Evolutionary conservation across 371 early-diverging fungal species (phyloP).

Genomic region (Apophysomyces sp.): DNA sequence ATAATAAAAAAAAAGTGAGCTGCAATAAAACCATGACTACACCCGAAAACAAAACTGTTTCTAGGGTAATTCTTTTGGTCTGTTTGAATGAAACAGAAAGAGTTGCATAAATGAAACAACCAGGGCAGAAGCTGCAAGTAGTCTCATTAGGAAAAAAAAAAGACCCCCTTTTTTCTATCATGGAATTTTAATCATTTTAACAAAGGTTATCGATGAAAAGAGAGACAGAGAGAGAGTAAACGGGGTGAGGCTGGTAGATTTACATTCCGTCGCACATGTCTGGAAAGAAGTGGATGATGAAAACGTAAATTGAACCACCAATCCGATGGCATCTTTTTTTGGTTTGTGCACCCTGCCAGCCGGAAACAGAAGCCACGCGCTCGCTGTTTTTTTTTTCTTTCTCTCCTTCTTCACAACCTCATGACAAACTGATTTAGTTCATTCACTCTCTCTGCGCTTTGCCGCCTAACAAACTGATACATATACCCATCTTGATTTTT

Average conservation of each 20-base stretch:
- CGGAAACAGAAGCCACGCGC: conserved; percentile 7
- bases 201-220: too few species aligned
- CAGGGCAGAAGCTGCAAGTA: not conserved
- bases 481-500: not conserved
- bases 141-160: not conserved
- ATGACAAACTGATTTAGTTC: conserved; percentile 3
- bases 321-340: conserved; percentile 2
- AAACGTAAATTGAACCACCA: not conserved
- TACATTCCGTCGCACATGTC: conserved; percentile 2
- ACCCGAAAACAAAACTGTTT: not conserved
- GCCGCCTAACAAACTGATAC: not conserved
- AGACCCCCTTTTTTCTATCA: not conserved
- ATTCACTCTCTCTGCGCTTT: not conserved
- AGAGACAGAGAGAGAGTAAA: not conserved
- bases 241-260: not conserved
- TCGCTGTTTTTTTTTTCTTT: conserved; percentile 9
- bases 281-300: not conserved
- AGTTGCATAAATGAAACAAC: not conserved
- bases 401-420: not conserved
- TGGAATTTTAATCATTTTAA: too few species aligned
- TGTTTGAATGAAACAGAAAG: not conserved
- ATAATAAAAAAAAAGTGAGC: too few species aligned
- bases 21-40: not conserved
- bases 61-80: not conserved
- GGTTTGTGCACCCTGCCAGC: conserved; percentile 1